Evolutionary conservation across 2,329 filamentous ascomycete species (phyloP), one percentile per base, ranked within the genome.

Genomic region (Elsinoe arachidis): DNA sequence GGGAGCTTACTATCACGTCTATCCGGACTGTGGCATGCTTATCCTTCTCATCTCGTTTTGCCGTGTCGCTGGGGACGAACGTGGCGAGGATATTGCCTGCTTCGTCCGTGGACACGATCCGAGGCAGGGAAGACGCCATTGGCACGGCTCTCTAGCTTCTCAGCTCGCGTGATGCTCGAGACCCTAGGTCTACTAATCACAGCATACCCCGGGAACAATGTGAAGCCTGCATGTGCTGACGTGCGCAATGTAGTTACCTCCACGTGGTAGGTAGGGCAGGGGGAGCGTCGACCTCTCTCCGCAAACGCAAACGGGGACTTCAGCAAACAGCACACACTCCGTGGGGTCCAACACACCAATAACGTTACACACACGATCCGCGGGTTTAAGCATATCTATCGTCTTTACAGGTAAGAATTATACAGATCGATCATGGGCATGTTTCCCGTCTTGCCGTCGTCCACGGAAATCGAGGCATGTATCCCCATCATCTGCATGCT

Each of bases 11-110:
- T 10, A 63, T 46, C 11, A 58, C 55, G 44, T 58, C 43, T 23
- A 61, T 47, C 7, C 56, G 41, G 11, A 57, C 35, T 21, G 63
- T 11, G 43, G 65, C 23, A 3, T 37, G 2, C 6, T 62, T 62
- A 30, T 62, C 57, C 14, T 47, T 57, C 54, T 17, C 66, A 61
- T 47, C 64, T 62, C 2, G 75, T 74, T 55, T 75, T 5, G 34
- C 7, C 2, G 15, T 5, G 5, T 17, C 38, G 34, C 49, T 53
- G 5, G 54, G 73, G 56, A 81, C 65, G 61, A 80, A 82, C 0
- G 76, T 78, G 5, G 74, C 72, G 2, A 70, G 73, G 11, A 76
- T 66, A 59, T 72, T 73, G 21, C 78, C 78, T 17, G 78, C 74
- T 58, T 80, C 78, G 63, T 82, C 78, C 43, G 64, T 69, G 11